Percentiles rank a stretch among this genome's conserved stretches.
These are phyloP conservation scores for Sugiyamaella valdiviana DNA, from an alignment of 805 yeast genomes.

Conservation along the genomic window DNA sequence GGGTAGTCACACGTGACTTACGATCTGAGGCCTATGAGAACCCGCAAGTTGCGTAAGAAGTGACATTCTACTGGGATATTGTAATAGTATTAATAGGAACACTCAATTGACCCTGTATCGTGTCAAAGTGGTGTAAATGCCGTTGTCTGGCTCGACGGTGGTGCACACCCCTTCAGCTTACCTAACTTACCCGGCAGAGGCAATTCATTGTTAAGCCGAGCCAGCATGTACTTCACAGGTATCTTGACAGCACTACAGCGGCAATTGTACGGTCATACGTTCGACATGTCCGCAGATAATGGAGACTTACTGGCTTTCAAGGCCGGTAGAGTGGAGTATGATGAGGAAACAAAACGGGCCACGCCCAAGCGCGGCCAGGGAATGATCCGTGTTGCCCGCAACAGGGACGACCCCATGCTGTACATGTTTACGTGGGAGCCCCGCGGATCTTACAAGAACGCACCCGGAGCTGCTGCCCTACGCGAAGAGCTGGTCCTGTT, in stretches of 20 bases:
- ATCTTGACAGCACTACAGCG: neutral
- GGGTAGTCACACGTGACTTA: too few relatives aligned
- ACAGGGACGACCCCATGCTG: constrained; percentile 66
- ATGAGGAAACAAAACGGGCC: constrained; percentile 52
- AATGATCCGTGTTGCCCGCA: constrained; percentile 49
- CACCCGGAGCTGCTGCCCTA: constrained; percentile 36
- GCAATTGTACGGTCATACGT: neutral
- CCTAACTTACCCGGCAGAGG: neutral
- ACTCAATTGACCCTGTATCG: too few relatives aligned
- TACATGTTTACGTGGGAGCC: constrained; percentile 70
- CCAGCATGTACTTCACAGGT: neutral
- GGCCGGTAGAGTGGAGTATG: constrained; percentile 70
- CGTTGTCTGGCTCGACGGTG: too few relatives aligned
- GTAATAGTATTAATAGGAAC: too few relatives aligned
- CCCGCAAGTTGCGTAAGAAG: too few relatives aligned
- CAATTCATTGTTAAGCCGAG: neutral
- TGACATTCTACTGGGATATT: too few relatives aligned
- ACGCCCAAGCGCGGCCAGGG: constrained; percentile 73
- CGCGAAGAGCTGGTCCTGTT: constrained; percentile 56
- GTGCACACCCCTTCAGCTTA: too few relatives aligned
- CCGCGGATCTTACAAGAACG: constrained; percentile 37
- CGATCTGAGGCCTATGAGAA: too few relatives aligned
- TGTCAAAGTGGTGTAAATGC: too few relatives aligned
- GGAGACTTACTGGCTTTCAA: constrained; percentile 42
- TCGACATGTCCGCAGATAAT: neutral